Conservation (phyloP, 2,329 filamentous ascomycete genomes). For the Eutypa lata region DNA sequence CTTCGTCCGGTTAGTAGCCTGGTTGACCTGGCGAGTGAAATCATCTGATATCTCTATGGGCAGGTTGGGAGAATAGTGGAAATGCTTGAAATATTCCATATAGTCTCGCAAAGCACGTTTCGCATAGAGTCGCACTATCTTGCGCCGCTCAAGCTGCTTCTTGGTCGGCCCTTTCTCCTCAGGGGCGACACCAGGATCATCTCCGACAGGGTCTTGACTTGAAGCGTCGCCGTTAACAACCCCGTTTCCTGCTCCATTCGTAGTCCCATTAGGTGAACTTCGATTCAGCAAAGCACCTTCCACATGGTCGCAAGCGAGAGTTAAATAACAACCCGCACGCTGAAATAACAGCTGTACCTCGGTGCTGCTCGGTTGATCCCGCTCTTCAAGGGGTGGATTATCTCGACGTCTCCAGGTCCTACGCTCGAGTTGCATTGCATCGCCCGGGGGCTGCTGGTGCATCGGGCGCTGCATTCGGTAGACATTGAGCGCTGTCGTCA, state of each 20-base stretch:
- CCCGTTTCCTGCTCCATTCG: constrained; percentile 11
- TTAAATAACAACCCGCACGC: constrained; percentile 68
- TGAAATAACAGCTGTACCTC: constrained; percentile 75
- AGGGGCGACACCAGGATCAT: constrained; percentile 2
- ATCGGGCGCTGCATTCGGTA: constrained; percentile 51
- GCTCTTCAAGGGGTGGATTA: constrained; percentile 27
- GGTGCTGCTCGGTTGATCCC: constrained; percentile 68
- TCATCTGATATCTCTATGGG: constrained; percentile 57
- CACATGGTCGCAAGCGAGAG: constrained; percentile 66
- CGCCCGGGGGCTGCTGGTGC: constrained; percentile 45
- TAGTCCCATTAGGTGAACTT: constrained; percentile 9
- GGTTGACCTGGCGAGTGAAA: constrained; percentile 55
- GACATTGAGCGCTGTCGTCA: constrained; percentile 62
- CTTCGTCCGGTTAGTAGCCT: constrained; percentile 37
- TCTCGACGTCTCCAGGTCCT: constrained; percentile 31
- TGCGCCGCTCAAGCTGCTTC: constrained; percentile 54
- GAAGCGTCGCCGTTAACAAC: constrained; percentile 2
- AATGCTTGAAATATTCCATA: constrained; percentile 65
- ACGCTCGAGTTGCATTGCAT: constrained; percentile 47
- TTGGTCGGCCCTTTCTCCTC: constrained; percentile 16
- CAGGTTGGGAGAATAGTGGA: constrained; percentile 76
- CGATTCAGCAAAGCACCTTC: constrained; percentile 44
- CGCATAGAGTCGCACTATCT: constrained; percentile 68
- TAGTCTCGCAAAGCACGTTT: constrained; percentile 76
- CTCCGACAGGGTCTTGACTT: constrained; percentile 7